phyloP scores from a whole-genome alignment of 805 yeast genomes.

The Candida schatavii region DNA sequence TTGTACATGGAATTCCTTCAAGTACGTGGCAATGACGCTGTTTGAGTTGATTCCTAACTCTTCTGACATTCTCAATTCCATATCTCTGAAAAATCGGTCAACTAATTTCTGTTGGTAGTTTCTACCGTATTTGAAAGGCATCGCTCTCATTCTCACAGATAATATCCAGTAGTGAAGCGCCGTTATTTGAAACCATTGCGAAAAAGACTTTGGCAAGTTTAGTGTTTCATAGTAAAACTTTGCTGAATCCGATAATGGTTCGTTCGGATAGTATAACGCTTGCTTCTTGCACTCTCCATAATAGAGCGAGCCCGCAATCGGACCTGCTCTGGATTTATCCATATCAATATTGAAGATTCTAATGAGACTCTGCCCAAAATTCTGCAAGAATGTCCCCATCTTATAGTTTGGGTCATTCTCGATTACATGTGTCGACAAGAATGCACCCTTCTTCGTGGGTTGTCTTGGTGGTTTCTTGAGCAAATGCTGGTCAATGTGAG shows the following conservation, averaged over 20 bases:
- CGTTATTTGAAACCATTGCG: conserved; percentile 96
- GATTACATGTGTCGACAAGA: conserved; percentile 35
- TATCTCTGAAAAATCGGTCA: conserved; percentile 85
- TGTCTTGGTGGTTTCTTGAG: conserved; percentile 34
- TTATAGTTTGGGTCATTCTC: conserved; percentile 35
- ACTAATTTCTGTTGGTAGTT: conserved; percentile 90
- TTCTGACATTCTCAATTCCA: conserved; percentile 79
- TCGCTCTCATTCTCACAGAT: conserved; percentile 91
- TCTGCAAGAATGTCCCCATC: conserved; percentile 35
- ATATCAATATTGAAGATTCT: conserved; percentile 71
- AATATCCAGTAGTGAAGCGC: conserved; percentile 90
- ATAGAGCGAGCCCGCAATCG: conserved; percentile 87
- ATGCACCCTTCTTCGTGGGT: conserved; percentile 34
- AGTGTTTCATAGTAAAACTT: conserved; percentile 82
- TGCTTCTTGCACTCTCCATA: conserved; percentile 85
- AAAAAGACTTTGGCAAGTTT: conserved; percentile 78
- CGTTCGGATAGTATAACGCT: conserved; percentile 74
- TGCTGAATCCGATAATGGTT: conserved; percentile 69
- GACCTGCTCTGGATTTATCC: conserved; percentile 91
- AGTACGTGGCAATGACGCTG: conserved; percentile 76
- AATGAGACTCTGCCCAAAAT: conserved; percentile 64
- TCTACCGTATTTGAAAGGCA: conserved; percentile 87
- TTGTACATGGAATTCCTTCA: conserved; percentile 88
- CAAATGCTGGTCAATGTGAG: conserved; percentile 34
- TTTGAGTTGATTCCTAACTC: conserved; percentile 84